Percentiles rank a stretch among this genome's conserved stretches.
These are phyloP conservation scores for Uromyces viciae-fabae DNA, from an alignment of 1,284 basidiomycete species.

Conservation along the genomic window DNA sequence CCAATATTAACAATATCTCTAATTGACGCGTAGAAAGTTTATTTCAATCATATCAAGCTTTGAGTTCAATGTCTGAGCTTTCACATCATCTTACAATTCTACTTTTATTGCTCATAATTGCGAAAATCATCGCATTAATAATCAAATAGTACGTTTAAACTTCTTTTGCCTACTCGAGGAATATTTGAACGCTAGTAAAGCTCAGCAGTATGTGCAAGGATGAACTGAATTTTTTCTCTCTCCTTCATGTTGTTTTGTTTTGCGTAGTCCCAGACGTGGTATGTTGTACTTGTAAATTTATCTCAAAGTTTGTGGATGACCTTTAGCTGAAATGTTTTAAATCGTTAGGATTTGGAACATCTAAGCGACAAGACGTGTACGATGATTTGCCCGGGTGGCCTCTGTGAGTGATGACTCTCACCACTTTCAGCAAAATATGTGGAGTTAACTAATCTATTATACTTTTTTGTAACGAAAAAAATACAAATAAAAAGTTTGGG, in stretches of 20 bases:
- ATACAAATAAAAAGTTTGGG: constrained; percentile 13
- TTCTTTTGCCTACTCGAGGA: too few relatives aligned
- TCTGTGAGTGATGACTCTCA: constrained; percentile 20
- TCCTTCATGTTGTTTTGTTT: neutral
- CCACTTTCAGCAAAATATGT: neutral
- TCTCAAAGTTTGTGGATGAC: neutral
- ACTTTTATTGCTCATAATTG: neutral
- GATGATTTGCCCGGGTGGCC: constrained; percentile 44
- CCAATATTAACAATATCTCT: too few relatives aligned
- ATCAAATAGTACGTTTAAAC: constrained; percentile 27
- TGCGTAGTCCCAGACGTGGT: constrained; percentile 42
- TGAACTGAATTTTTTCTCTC: neutral
- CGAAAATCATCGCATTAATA: neutral
- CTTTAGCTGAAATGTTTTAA: neutral
- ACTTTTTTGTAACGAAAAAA: too few relatives aligned
- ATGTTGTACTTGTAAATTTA: neutral
- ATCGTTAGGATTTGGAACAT: constrained; percentile 32
- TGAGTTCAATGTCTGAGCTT: constrained; percentile 21
- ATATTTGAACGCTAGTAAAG: neutral
- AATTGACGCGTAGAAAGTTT: too few relatives aligned
- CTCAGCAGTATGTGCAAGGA: neutral
- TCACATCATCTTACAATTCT: constrained; percentile 13
- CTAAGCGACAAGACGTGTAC: constrained; percentile 35
- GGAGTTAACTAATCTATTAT: too few relatives aligned
- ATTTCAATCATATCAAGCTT: too few relatives aligned